A percentile compares a stretch with the other conserved stretches of the same genome.
Conservation (phyloP, 2,329 filamentous ascomycete genomes). For the Aspergillus eucalypticola region DNA sequence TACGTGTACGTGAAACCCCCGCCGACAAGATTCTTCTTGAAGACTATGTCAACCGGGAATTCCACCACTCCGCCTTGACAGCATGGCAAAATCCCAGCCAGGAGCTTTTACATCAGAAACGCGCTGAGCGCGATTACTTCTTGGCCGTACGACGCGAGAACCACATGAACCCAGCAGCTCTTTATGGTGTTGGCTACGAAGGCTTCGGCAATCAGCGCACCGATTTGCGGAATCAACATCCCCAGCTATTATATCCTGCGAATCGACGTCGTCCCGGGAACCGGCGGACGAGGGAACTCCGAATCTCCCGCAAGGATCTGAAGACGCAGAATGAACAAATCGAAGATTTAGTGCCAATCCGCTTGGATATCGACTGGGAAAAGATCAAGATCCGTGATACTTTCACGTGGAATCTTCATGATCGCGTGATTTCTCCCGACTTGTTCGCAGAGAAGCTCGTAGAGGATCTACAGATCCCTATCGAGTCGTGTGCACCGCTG, state of each 20-base stretch:
- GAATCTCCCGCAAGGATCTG: constrained; percentile 76
- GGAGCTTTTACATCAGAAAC: constrained; percentile 62
- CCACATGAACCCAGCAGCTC: constrained; percentile 56
- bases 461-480: constrained; percentile 78
- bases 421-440: constrained; percentile 76
- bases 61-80: constrained; percentile 58
- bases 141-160: constrained; percentile 62
- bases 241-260: constrained; percentile 75
- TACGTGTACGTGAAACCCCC: constrained; percentile 44
- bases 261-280: constrained; percentile 76
- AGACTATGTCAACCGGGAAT: constrained; percentile 66
- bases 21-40: constrained; percentile 57
- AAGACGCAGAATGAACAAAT: constrained; percentile 82
- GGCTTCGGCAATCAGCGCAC: constrained; percentile 88
- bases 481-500: constrained; percentile 60
- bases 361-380: constrained; percentile 91
- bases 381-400: constrained; percentile 95
- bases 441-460: constrained; percentile 86
- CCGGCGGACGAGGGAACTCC: constrained; percentile 70
- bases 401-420: constrained; percentile 97
- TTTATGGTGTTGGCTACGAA: constrained; percentile 74
- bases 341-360: constrained; percentile 87
- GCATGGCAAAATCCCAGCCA: constrained; percentile 56
- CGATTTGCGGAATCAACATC: constrained; percentile 64
- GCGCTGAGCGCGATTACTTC: constrained; percentile 70